Evolutionary conservation across 257 asterid genomes (phyloP).

Genomic region (Solanum pinnatisectum): DNA sequence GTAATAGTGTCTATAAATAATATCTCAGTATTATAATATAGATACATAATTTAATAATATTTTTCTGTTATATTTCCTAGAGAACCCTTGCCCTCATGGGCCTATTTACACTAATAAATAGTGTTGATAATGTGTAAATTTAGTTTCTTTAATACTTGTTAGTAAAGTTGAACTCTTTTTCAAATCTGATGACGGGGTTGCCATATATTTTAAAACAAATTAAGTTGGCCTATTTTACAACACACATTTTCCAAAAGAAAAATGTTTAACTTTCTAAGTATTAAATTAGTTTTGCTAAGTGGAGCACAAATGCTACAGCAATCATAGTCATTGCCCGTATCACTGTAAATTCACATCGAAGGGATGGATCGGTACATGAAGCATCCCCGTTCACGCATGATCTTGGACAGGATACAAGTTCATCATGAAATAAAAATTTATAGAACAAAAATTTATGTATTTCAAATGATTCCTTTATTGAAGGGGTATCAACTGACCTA

Average conservation of each 20-base stretch:
- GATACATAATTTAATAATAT: neutral
- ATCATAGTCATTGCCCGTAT: neutral
- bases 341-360: neutral
- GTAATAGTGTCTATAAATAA: neutral
- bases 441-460: neutral
- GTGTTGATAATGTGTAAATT: neutral
- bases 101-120: neutral
- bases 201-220: neutral
- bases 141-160: neutral
- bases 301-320: neutral
- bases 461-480: neutral
- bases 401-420: neutral
- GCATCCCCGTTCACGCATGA: neutral
- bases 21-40: neutral
- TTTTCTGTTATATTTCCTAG: no score
- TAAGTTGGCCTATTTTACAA: neutral
- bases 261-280: neutral
- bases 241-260: neutral
- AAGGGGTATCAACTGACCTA: conserved; percentile 33
- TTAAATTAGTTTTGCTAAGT: neutral
- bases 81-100: neutral
- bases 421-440: neutral
- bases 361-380: neutral
- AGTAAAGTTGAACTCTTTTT: neutral
- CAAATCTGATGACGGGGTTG: neutral